Conservation (phyloP, 1,139 yeast genomes). For the Pneumocystis sp. region DNA sequence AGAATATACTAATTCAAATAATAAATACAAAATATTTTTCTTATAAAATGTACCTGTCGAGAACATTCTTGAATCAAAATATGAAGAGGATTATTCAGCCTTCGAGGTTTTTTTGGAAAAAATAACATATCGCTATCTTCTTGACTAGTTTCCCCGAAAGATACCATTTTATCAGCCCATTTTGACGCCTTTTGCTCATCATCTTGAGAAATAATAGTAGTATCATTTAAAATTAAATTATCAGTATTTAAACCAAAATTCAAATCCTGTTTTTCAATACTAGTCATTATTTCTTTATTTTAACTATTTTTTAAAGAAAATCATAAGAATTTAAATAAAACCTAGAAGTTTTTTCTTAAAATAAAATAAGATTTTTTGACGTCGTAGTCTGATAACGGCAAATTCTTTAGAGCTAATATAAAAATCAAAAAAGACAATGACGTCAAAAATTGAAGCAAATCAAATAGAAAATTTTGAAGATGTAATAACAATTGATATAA, state of each 20-base stretch:
- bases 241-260: not conserved
- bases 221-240: not conserved
- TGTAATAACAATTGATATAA: conserved; percentile 14
- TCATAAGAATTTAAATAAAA: not conserved
- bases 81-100: not conserved
- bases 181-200: not conserved
- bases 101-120: not conserved
- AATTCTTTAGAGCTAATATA: not conserved
- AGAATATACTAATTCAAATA: not conserved
- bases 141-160: not conserved
- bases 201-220: not conserved
- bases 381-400: not conserved
- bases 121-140: not conserved
- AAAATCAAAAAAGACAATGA: not conserved
- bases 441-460: conserved; percentile 35
- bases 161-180: not conserved
- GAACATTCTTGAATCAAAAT: conserved; percentile 1
- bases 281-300: not conserved
- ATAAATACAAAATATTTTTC: not conserved
- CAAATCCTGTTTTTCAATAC: not conserved
- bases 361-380: not conserved
- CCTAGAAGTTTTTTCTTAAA: not conserved
- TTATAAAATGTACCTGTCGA: not conserved
- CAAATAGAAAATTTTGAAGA: conserved; percentile 48
- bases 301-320: not conserved